phyloP scores from a whole-genome alignment of 2,329 filamentous ascomycete genomes.

The Trichophyton rubrum region DNA sequence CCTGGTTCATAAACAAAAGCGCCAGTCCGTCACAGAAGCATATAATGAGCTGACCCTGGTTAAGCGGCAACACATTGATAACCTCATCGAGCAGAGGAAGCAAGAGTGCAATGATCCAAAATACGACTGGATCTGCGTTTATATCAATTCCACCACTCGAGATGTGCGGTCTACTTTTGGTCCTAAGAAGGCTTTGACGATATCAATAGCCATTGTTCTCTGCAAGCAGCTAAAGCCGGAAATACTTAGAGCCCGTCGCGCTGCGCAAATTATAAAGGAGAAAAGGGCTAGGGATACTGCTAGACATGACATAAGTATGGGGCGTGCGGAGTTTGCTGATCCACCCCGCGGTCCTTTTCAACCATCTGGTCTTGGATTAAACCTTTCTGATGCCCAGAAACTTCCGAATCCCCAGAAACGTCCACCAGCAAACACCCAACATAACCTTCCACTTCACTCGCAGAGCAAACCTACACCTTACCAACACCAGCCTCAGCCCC shows the following conservation, averaged over 20 bases:
- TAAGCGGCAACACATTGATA: constrained; percentile 25
- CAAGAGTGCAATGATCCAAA: constrained; percentile 16
- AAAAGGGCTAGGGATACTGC: background rate
- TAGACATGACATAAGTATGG: background rate
- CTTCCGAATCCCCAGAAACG: background rate
- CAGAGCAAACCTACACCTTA: background rate
- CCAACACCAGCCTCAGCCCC: background rate
- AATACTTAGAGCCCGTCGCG: background rate
- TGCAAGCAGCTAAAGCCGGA: background rate
- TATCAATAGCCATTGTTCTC: background rate
- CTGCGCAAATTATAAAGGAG: background rate
- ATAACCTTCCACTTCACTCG: background rate
- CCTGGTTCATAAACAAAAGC: constrained; percentile 22
- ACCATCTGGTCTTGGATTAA: background rate
- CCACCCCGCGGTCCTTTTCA: background rate
- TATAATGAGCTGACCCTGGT: constrained; percentile 20
- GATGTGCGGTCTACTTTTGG: constrained; percentile 12
- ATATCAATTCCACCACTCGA: constrained; percentile 21
- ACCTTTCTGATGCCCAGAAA: background rate
- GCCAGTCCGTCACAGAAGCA: constrained; percentile 20
- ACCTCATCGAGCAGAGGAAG: constrained; percentile 24
- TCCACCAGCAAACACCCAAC: background rate
- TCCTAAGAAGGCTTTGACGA: background rate
- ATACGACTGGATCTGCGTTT: constrained; percentile 29
- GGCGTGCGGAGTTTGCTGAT: background rate